Evolutionary conservation across 2,329 filamentous ascomycete species (phyloP), one percentile per base, ranked within the genome.

Genomic region (Epichloe amarillans): DNA sequence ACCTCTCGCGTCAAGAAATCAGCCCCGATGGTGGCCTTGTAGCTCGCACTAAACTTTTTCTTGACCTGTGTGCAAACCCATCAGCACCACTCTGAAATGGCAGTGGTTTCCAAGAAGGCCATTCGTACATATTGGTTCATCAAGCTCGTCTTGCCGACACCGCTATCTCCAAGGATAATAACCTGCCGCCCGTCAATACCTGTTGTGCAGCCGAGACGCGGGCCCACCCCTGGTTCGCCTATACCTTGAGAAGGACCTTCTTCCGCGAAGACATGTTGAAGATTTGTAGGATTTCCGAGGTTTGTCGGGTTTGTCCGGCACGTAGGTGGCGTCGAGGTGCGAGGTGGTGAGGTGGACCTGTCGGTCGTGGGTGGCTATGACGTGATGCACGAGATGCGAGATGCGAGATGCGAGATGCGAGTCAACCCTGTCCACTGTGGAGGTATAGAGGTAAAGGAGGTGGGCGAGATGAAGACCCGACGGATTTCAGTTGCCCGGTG

Each of bases 81-180:
- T 60, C 43, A 50, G 54, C 38, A 47, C 39, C 21, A n/a, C 15
- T 36, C 33, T 43, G 10, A n/a, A 26, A 37, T 2, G 37, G 17
- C 39, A 14, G 33, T 36, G 21, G 47, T 37, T 40, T 43, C 41
- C 44, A 53, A 50, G 53, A 50, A 55, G 46, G 52, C 62, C 26
- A 36, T 41, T 54, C 86, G 69, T 82, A 97, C 93, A 87, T 97
- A 98, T 97, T 98, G 93, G 75, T 98, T 98, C 93, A 98, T 98
- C 80, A 98, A 83, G 72, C 89, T 96, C 55, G 93, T 98, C 80
- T 98, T 98, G 69, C 93, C 93, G 56, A 98, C 93, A 73, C 93
- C 93, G 71, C 91, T 97, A 71, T 98, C 93, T 62, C 93, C 93
- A 61, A 98, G 84, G 72, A 98, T 97, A 65, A 98, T 98, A 65